Conservation (phyloP, 2,329 filamentous ascomycete species). For the Colletotrichum sp. region DNA sequence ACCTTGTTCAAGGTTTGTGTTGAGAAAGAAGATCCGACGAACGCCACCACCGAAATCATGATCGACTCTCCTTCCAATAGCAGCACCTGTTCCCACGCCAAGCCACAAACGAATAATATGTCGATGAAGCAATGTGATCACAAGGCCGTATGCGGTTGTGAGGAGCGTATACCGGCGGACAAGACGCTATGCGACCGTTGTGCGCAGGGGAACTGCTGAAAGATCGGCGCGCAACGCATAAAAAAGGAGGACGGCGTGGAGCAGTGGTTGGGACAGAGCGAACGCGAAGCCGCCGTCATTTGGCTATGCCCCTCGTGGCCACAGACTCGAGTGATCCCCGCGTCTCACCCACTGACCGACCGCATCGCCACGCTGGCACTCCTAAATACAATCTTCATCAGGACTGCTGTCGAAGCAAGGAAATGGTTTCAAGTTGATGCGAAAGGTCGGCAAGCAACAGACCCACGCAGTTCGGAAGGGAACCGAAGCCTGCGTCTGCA, state of each 20-base stretch:
- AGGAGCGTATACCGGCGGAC: conserved; percentile 19
- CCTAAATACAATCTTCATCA: neutral
- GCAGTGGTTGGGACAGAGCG: neutral
- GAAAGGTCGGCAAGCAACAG: neutral
- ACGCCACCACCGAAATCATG: neutral
- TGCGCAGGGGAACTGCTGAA: conserved; percentile 14
- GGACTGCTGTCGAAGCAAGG: neutral
- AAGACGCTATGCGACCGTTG: conserved; percentile 23
- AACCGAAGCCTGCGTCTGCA: neutral
- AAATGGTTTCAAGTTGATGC: neutral
- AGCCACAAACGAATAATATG: conserved; percentile 14
- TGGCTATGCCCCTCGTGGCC: neutral
- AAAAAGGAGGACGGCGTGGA: neutral
- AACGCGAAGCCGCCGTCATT: neutral
- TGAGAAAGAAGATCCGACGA: conserved; percentile 3
- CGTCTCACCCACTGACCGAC: neutral
- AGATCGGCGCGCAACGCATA: neutral
- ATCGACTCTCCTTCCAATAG: neutral
- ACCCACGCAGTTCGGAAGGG: neutral
- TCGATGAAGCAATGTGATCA: conserved; percentile 26
- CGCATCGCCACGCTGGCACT: neutral
- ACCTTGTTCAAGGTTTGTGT: neutral
- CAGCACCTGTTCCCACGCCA: neutral
- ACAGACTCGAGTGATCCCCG: neutral
- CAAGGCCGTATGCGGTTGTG: conserved; percentile 21